phyloP scores from a whole-genome alignment of 768 basidiomycete species.

The Boletus tylopilopsis region DNA sequence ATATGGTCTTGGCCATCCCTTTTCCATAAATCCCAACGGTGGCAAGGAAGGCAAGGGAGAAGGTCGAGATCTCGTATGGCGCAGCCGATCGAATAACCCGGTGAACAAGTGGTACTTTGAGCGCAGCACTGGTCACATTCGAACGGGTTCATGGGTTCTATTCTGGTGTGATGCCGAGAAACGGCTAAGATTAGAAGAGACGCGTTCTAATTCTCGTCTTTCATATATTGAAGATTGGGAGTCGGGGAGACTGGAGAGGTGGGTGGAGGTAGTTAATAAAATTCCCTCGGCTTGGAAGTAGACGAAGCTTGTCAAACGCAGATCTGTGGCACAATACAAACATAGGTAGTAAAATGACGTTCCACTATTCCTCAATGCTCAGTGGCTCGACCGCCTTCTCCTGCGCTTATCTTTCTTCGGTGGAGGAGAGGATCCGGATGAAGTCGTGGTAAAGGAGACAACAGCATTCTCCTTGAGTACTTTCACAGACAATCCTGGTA shows the following conservation, averaged over 20 bases:
- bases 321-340: conserved; percentile 12
- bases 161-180: conserved; percentile 99
- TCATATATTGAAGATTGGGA: conserved; percentile 80
- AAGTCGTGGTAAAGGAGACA: conserved; percentile 24
- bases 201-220: conserved; percentile 58
- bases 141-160: conserved; percentile 83
- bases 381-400: conserved; percentile 28
- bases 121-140: conserved; percentile 84
- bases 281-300: conserved; percentile 80
- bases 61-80: conserved; percentile 96
- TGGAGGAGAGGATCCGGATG: conserved; percentile 26
- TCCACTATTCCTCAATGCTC: background rate
- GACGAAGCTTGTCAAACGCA: conserved; percentile 7
- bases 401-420: conserved; percentile 30
- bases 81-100: conserved; percentile 88
- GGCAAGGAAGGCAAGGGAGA: conserved; percentile 86
- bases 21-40: conserved; percentile 92
- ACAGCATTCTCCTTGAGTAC: conserved; percentile 37
- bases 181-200: conserved; percentile 66
- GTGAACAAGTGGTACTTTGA: conserved; percentile 99
- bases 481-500: conserved; percentile 14
- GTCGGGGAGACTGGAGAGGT: conserved; percentile 60
- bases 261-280: conserved; percentile 64
- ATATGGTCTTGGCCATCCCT: conserved; percentile 90
- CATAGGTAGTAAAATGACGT: background rate